These are phyloP conservation scores for Zasmidium cellare DNA, from an alignment of 2,329 filamentous ascomycete genomes.

Conservation along the genomic window DNA sequence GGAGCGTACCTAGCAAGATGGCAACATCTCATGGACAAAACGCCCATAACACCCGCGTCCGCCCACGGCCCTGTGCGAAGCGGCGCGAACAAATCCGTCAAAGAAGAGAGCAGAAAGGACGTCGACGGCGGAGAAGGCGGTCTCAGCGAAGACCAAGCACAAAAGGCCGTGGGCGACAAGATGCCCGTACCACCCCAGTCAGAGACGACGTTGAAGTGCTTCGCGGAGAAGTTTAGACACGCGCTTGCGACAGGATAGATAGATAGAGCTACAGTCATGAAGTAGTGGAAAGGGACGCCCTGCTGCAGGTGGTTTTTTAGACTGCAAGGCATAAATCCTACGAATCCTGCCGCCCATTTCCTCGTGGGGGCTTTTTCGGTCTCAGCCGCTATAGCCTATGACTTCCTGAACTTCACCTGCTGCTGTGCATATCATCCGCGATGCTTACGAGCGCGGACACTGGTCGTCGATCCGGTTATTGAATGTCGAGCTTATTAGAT, in stretches of 20 bases:
- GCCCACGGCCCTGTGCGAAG: constrained; percentile 53
- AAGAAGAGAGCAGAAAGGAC: constrained; percentile 37
- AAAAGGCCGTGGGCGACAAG: constrained; percentile 29
- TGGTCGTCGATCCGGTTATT: no score
- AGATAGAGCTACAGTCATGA: no score
- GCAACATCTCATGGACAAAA: constrained; percentile 70
- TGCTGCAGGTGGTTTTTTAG: no score
- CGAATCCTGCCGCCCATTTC: no score
- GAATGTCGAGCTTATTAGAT: no score
- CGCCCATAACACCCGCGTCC: constrained; percentile 63
- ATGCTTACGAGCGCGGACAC: no score
- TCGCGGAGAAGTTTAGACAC: constrained; percentile 36
- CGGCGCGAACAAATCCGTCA: constrained; percentile 36
- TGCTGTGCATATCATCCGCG: no score
- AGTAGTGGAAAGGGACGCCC: no score
- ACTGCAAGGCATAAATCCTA: no score
- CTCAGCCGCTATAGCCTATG: no score
- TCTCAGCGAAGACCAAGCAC: constrained; percentile 29
- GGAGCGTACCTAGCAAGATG: constrained; percentile 72
- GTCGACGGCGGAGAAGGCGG: constrained; percentile 33
- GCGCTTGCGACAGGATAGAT: constrained; percentile 28
- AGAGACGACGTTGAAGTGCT: constrained; percentile 31
- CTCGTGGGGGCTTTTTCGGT: no score
- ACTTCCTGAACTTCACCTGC: no score
- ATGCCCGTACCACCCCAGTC: constrained; percentile 33